Base-by-base conservation (phyloP, 371 early-diverging fungal genomes). In the Coelomomyces lativittatus region DNA sequence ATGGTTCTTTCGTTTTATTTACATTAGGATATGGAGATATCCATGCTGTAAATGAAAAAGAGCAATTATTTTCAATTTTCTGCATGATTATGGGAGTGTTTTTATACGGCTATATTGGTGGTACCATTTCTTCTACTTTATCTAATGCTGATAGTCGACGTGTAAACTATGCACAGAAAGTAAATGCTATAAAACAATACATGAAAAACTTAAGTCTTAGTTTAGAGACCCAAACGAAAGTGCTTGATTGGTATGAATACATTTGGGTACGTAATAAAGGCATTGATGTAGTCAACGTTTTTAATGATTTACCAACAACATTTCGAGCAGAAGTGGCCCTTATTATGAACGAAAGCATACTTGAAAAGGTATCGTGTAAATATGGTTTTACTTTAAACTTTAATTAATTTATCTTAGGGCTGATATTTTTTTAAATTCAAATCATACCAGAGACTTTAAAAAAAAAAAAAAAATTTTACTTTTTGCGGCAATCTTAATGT, bases 111-210 rank as follows among this genome's bases (percentile, higher is more conserved):
- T 67, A 67, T 59, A 54, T 67, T 23, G 60, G 61, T 29, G 66
- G 66, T 17, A 64, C 64, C 12, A 64, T 67, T 32, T 62, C 67
- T 14, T 67, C 67, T 9, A 51, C 58, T 17, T 59, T 67, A 15
- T 64, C 67, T 49, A 67, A 67, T 61, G 56, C 64, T 62, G 64
- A 67, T 37, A 58, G 61, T 34, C 60, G 64, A 19, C 51, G 67
- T 40, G 67, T 67, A 25, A 47, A 56, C 4, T 67, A 67, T 50
- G 59, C 55, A 38, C 64, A 67, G 55, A 66, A 64, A 24, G 54
- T 67, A 44, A 63, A 61, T 37, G 67, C 62, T 33, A 60, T 67
- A 36, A 45, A 53, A 44, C 62, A 64, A 48, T 67, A 67, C 59
- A 63, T 67, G 64, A 36, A 40, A 25, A 61, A 63, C 51, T 51